Evolutionary conservation across 768 basidiomycete species (phyloP).

Genomic region (Leccinum ochraceum): DNA sequence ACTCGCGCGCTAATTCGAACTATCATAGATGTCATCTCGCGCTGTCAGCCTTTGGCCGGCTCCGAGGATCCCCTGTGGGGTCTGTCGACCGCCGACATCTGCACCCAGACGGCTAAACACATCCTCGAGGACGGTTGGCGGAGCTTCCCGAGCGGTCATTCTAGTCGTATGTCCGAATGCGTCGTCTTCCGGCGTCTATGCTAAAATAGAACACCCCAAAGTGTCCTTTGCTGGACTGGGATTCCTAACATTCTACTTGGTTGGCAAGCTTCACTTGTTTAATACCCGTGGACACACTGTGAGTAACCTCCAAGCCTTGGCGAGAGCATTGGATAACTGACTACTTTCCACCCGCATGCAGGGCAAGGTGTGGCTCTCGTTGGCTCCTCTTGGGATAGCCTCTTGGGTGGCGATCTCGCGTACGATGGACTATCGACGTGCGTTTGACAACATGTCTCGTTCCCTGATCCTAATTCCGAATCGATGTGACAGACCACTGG

Average conservation of each 20-base stretch:
- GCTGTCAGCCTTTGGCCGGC: constrained; percentile 65
- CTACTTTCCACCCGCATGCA: constrained; percentile 18
- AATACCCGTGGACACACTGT: constrained; percentile 76
- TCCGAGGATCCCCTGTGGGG: constrained; percentile 69
- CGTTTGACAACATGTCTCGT: constrained; percentile 27
- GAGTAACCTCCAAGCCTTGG: constrained; percentile 21
- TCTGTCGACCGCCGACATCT: constrained; percentile 69
- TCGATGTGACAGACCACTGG: constrained; percentile 73
- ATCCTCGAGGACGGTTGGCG: constrained; percentile 81
- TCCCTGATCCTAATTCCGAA: background rate
- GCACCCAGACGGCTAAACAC: constrained; percentile 62
- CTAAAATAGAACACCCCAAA: constrained; percentile 27
- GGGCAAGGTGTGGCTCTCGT: constrained; percentile 80
- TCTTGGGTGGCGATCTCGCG: constrained; percentile 75
- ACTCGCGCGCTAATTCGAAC: background rate
- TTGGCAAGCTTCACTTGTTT: constrained; percentile 89
- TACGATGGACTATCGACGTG: constrained; percentile 93
- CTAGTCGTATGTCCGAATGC: constrained; percentile 59
- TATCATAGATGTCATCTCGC: constrained; percentile 28
- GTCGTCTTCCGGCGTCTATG: background rate
- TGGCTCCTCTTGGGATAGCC: constrained; percentile 75
- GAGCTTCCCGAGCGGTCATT: constrained; percentile 91
- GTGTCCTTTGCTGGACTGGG: constrained; percentile 93
- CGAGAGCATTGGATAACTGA: background rate
- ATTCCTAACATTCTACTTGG: constrained; percentile 84